Base-by-base conservation (phyloP, 768 basidiomycete genomes). In the Boletus insuetus region DNA sequence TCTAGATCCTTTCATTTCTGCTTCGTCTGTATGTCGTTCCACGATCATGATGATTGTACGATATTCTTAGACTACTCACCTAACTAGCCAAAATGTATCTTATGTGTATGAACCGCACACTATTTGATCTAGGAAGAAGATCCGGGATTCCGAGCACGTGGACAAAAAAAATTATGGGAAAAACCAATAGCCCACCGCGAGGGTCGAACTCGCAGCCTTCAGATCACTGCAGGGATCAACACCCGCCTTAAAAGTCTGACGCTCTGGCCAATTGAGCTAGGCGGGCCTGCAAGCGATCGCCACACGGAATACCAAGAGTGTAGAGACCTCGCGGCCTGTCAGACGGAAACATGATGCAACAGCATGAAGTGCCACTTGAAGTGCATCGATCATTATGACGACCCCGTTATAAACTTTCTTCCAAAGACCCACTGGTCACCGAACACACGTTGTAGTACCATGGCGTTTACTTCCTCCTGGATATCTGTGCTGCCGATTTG, bases 151-250 rank as follows among this genome's bases (percentile, higher is more conserved):
- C n/a, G n/a, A n/a, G n/a, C n/a, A n/a, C n/a, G n/a, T n/a, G n/a
- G n/a, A 19, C 14, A 44, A 46, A 20, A 44, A 35, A 19, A 20
- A 31, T 2, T 3, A 6, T 20, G 8, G 1, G 35, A 49, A 65
- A 71, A 71, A 54, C 10, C 6, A 44, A 19, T 82, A 85, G 84
- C 84, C 85, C 84, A 85, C 83, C 84, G 85, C 85, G 85, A 84
- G 85, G 84, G 79, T 86, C 85, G 85, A 86, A 86, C 85, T 84
- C 85, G 85, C 85, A 86, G 82, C 85, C 85, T 86, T 86, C 82
- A 86, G 85, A 86, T 86, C 49, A 55, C 64, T 3, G 46, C 47
- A 47, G 56, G 67, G 46, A 56, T 49, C 34, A 43, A 43, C 2
- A 1, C 68, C 69, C 69, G 68, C 68, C 69, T 56, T 70, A 70